Evolutionary conservation across 106 monocot genomes (phyloP).

Genomic region (Dioscorea alata): DNA sequence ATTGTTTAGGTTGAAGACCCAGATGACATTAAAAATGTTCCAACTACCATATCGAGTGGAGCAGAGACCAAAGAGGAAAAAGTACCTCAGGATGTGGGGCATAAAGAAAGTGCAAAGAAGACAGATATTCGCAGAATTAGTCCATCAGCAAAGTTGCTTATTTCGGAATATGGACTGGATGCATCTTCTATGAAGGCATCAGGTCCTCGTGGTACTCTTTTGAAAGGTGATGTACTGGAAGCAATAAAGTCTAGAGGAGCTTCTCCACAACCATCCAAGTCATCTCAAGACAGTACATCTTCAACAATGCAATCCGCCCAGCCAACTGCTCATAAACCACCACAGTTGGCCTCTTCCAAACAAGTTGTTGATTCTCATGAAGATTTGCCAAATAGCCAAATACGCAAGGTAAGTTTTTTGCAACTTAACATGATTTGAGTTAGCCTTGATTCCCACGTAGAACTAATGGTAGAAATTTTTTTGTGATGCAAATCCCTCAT

Average conservation of each 20-base stretch:
- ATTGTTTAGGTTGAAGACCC: slow-evolving; percentile 71
- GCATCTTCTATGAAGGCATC: slow-evolving; percentile 69
- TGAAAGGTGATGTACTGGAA: slow-evolving; percentile 85
- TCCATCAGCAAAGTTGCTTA: slow-evolving; percentile 88
- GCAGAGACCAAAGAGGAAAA: slow-evolving; percentile 40
- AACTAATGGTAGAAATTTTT: no score
- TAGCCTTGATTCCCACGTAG: not conserved
- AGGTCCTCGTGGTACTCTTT: slow-evolving; percentile 85
- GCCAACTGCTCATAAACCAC: slow-evolving; percentile 6
- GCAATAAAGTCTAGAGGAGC: slow-evolving; percentile 44
- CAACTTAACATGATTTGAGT: not conserved
- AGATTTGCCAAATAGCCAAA: slow-evolving; percentile 84
- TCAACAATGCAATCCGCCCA: slow-evolving; percentile 15
- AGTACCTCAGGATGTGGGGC: slow-evolving; percentile 21
- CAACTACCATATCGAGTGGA: slow-evolving; percentile 32
- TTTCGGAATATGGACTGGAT: slow-evolving; percentile 70
- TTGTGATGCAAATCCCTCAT: no score
- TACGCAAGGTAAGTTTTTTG: slow-evolving; percentile 60
- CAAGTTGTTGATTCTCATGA: slow-evolving; percentile 29
- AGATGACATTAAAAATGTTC: slow-evolving; percentile 74
- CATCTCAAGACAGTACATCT: slow-evolving; percentile 24
- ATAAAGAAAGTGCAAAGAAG: slow-evolving; percentile 15
- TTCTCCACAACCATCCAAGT: slow-evolving; percentile 25
- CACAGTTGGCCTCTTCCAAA: slow-evolving; percentile 12
- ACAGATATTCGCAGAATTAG: slow-evolving; percentile 64